Conservation (phyloP, 2,329 filamentous ascomycete species). For the Drechslerella stenobrocha region DNA sequence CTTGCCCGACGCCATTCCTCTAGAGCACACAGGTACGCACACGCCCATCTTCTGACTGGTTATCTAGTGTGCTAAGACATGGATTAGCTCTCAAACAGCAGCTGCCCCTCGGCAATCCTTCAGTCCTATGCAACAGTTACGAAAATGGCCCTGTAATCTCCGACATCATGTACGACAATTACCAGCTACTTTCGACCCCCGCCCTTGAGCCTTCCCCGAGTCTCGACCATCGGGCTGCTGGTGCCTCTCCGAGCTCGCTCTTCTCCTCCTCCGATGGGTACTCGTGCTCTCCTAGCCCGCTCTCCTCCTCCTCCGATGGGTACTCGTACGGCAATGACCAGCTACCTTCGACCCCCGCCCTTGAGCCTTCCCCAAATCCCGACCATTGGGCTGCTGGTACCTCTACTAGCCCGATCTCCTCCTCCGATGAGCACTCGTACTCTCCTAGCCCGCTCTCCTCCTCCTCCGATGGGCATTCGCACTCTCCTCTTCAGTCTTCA, state of each 20-base stretch:
- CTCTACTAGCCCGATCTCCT: no score
- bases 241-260: no score
- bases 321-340: background rate
- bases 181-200: background rate
- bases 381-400: background rate
- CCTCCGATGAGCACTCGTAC: no score
- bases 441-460: constrained; percentile 2
- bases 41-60: background rate
- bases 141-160: no score
- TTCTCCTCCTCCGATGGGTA: no score
- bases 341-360: background rate
- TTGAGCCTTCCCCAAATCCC: background rate
- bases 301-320: constrained; percentile 11
- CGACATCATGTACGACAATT: constrained; percentile 2
- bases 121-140: no score
- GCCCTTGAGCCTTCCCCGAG: background rate
- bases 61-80: background rate
- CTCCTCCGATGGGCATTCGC: constrained; percentile 18
- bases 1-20: background rate
- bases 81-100: background rate
- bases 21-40: background rate
- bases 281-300: constrained; percentile 7
- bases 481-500: background rate
- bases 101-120: background rate
- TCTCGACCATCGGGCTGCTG: background rate